Conservation (phyloP, 306 rosid species). For the Mimosa bimucronata region DNA sequence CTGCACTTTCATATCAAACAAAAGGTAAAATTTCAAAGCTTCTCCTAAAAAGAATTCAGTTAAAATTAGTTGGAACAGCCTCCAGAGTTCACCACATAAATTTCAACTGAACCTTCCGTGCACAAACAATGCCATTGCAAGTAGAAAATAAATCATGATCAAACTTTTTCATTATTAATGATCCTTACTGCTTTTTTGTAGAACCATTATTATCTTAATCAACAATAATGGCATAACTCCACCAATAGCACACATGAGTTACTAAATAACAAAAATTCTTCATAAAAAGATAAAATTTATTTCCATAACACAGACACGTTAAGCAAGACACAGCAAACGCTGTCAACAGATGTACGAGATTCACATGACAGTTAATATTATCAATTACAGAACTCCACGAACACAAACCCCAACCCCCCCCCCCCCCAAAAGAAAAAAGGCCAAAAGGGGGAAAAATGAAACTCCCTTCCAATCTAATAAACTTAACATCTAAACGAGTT, state of each 20-base stretch:
- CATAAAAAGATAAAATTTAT: no score
- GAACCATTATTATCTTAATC: not conserved
- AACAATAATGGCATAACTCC: not conserved
- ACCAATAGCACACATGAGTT: no score
- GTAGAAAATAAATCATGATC: not conserved
- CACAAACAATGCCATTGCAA: not conserved
- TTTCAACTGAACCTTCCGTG: not conserved
- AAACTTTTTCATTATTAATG: not conserved
- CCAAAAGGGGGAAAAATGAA: not conserved
- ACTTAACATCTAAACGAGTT: not conserved
- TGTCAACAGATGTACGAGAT: not conserved
- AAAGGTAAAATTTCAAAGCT: constrained; percentile 4
- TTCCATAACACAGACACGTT: no score
- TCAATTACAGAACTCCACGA: not conserved
- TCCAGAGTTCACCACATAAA: not conserved
- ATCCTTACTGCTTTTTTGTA: not conserved
- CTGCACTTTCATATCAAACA: not conserved
- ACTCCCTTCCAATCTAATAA: not conserved
- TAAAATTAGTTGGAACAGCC: not conserved
- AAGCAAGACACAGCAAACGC: no score
- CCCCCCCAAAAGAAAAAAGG: no score
- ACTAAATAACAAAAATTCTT: not conserved
- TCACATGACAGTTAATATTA: not conserved
- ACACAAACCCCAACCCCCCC: not conserved
- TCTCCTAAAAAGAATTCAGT: not conserved